phyloP scores from a whole-genome alignment of 805 yeast species.

The Cyberlindnera mycetangii region DNA sequence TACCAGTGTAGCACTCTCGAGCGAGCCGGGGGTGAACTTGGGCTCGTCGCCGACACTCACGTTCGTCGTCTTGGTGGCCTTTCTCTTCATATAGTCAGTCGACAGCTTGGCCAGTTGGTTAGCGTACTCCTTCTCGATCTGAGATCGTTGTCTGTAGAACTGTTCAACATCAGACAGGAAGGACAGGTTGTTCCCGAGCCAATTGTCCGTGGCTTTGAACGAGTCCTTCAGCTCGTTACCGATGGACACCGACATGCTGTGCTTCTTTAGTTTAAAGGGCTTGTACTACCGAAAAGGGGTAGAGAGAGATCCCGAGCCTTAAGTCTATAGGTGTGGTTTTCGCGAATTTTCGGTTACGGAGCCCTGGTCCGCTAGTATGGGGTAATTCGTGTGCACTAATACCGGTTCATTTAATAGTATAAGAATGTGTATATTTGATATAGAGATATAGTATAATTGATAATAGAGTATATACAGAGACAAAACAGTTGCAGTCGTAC shows the following conservation, averaged over 20 bases:
- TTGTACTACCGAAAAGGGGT: no score
- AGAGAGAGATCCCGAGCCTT: background rate
- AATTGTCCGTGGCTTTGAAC: slow-evolving; percentile 69
- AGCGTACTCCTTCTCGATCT: slow-evolving; percentile 81
- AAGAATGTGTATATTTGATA: no score
- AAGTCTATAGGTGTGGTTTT: no score
- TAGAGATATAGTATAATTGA: no score
- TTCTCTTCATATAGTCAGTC: slow-evolving; percentile 68
- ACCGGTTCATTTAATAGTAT: no score
- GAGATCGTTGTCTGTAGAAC: slow-evolving; percentile 81
- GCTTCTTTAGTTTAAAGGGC: no score
- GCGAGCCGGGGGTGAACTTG: slow-evolving; percentile 87
- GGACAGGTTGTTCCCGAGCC: slow-evolving; percentile 71
- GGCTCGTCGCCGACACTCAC: slow-evolving; percentile 92
- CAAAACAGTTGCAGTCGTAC: no score
- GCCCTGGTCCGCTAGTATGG: no score
- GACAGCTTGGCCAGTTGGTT: slow-evolving; percentile 60
- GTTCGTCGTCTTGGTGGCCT: slow-evolving; percentile 62
- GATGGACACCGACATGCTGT: slow-evolving; percentile 29
- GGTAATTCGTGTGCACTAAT: no score
- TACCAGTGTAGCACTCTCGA: slow-evolving; percentile 82
- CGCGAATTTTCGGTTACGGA: no score
- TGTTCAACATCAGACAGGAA: slow-evolving; percentile 79
- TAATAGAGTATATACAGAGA: no score
- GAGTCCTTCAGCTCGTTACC: slow-evolving; percentile 81